Evolutionary conservation across 257 asterid species (phyloP).

Genomic region (Apocynum venetum): DNA sequence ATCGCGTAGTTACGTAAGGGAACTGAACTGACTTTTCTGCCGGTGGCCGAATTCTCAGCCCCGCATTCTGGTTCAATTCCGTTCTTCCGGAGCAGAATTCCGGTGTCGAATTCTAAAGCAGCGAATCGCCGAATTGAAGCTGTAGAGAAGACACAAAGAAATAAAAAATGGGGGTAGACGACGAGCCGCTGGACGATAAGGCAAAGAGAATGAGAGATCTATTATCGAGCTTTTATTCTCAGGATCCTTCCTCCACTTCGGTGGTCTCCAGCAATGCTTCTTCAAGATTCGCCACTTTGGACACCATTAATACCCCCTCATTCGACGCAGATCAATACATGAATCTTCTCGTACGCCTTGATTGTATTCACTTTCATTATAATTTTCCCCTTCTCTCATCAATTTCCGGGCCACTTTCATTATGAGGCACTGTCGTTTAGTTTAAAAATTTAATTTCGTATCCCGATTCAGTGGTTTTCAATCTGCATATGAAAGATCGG

Average conservation of each 20-base stretch:
- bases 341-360: constrained; percentile 76
- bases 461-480: background rate
- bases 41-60: background rate
- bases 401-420: background rate
- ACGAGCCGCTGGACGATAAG: constrained; percentile 74
- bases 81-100: background rate
- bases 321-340: constrained; percentile 94
- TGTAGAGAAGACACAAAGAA: background rate
- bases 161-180: constrained; percentile 58
- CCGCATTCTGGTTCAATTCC: background rate
- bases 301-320: constrained; percentile 78
- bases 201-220: constrained; percentile 98
- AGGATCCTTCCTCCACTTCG: constrained; percentile 58
- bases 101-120: background rate
- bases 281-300: constrained; percentile 92
- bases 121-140: background rate
- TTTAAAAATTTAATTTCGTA: background rate
- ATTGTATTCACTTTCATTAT: constrained; percentile 6
- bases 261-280: constrained; percentile 36
- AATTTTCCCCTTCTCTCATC: background rate
- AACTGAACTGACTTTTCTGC: background rate
- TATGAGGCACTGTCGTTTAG: background rate
- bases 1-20: no score
- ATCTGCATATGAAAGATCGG: background rate
- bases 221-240: constrained; percentile 82